These are phyloP conservation scores for Penicillium sp. DNA, from an alignment of 2,329 filamentous ascomycete genomes.

Conservation along the genomic window DNA sequence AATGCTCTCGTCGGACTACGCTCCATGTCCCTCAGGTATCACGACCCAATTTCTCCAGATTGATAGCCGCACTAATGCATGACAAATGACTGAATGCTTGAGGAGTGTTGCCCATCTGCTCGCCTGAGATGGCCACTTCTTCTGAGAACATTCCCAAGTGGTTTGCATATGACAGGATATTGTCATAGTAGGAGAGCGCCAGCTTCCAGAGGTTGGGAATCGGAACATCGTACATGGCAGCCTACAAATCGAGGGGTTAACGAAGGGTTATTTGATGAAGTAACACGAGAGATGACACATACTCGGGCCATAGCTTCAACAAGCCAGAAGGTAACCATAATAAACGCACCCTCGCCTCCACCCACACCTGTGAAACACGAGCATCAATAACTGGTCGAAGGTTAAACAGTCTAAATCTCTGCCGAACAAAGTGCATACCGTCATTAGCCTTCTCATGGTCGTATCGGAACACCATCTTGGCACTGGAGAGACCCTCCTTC, in stretches of 20 bases:
- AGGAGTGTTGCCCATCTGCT: slow-evolving; percentile 77
- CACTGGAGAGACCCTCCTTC: slow-evolving; percentile 72
- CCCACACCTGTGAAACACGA: slow-evolving; percentile 59
- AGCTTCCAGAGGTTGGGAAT: slow-evolving; percentile 39
- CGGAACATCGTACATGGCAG: slow-evolving; percentile 31
- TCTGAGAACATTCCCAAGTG: slow-evolving; percentile 77
- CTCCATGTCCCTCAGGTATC: slow-evolving; percentile 3
- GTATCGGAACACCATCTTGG: slow-evolving; percentile 74
- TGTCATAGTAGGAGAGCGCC: slow-evolving; percentile 71
- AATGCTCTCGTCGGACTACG: not conserved
- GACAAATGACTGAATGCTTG: slow-evolving; percentile 77
- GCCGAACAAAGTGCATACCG: slow-evolving; percentile 47
- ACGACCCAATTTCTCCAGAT: slow-evolving; percentile 56
- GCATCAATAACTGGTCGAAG: slow-evolving; percentile 13
- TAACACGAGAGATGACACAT: slow-evolving; percentile 35
- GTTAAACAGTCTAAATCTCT: not conserved
- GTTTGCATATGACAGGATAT: slow-evolving; percentile 74
- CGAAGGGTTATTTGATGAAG: not conserved
- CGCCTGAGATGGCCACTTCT: slow-evolving; percentile 71
- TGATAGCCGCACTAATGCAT: slow-evolving; percentile 74
- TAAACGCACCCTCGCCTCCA: slow-evolving; percentile 72
- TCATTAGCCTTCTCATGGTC: slow-evolving; percentile 68
- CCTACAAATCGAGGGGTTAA: slow-evolving; percentile 11
- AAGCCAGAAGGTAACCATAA: slow-evolving; percentile 82
- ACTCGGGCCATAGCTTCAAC: slow-evolving; percentile 75